A percentile compares a stretch with the other conserved stretches of the same genome.
Conservation (phyloP, 2,329 filamentous ascomycete genomes). For the Fusarium austroafricanum region DNA sequence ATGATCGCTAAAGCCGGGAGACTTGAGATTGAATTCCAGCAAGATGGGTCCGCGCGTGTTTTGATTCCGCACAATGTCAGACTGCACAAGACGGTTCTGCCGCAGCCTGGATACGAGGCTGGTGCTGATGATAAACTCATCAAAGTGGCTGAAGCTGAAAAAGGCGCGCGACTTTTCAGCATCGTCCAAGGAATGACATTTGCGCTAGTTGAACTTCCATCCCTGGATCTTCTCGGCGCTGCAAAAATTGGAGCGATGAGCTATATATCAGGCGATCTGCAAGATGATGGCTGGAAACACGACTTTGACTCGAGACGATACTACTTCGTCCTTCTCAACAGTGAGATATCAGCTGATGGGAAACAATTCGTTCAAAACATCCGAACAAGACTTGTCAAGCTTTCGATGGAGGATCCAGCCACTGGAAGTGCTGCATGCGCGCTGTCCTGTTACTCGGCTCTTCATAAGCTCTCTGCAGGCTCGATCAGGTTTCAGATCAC, state of each 20-base stretch:
- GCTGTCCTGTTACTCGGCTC: constrained; percentile 64
- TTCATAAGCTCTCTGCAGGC: constrained; percentile 48
- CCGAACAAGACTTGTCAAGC: constrained; percentile 69
- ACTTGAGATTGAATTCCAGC: constrained; percentile 56
- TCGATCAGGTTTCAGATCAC: constrained; percentile 61
- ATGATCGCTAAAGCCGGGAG: constrained; percentile 67
- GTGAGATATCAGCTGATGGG: constrained; percentile 37
- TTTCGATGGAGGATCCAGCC: constrained; percentile 66
- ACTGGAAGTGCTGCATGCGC: constrained; percentile 72
- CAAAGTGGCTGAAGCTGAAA: constrained; percentile 49
- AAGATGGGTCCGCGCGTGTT: constrained; percentile 63
- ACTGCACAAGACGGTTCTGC: constrained; percentile 61
- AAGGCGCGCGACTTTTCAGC: constrained; percentile 62
- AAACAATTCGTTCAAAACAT: constrained; percentile 50
- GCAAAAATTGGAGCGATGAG: constrained; percentile 52
- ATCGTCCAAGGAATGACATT: constrained; percentile 82
- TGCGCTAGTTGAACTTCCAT: constrained; percentile 69
- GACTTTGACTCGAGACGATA: constrained; percentile 64
- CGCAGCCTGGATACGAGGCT: constrained; percentile 30
- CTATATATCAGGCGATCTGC: constrained; percentile 49
- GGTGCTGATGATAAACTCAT: constrained; percentile 37
- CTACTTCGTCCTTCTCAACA: constrained; percentile 64
- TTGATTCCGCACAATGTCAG: constrained; percentile 74
- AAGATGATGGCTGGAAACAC: constrained; percentile 64
- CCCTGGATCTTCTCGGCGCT: constrained; percentile 66